Conservation (phyloP, 2,329 filamentous ascomycete species). For the Penicillium griseofulvum region DNA sequence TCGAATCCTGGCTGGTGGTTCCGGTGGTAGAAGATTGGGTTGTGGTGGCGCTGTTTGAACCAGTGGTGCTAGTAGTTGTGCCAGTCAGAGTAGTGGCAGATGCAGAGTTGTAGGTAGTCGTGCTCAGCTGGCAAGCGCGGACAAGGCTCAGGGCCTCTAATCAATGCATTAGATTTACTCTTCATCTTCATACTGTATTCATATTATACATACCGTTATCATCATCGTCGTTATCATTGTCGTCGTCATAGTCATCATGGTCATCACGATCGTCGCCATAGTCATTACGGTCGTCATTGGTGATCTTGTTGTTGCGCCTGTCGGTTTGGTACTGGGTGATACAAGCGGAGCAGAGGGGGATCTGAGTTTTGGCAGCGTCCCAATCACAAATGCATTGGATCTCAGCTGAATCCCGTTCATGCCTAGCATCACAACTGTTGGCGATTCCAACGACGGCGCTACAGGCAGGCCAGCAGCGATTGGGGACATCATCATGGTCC, state of each 20-base stretch:
- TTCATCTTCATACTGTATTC: neutral
- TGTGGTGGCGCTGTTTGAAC: conserved; percentile 2
- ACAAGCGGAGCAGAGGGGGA: conserved; percentile 34
- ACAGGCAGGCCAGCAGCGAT: conserved; percentile 28
- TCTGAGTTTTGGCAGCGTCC: conserved; percentile 23
- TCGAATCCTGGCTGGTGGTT: conserved; percentile 1
- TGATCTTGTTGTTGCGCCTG: conserved; percentile 10
- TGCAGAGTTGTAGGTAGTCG: conserved; percentile 27
- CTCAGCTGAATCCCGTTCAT: conserved; percentile 27
- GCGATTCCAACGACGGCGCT: conserved; percentile 24
- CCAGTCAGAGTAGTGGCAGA: conserved; percentile 20
- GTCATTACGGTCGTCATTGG: conserved; percentile 13
- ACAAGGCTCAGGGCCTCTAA: conserved; percentile 33
- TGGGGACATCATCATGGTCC: conserved; percentile 30
- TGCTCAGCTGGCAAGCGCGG: conserved; percentile 26
- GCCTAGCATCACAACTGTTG: conserved; percentile 22
- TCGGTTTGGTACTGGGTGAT: conserved; percentile 25
- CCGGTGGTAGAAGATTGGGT: conserved; percentile 1
- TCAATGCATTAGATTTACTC: conserved; percentile 3
- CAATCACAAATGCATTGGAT: conserved; percentile 31
- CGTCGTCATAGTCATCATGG: conserved; percentile 20
- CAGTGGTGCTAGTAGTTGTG: conserved; percentile 2
- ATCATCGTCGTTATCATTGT: conserved; percentile 14
- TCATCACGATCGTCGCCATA: conserved; percentile 16
- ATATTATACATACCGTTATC: conserved; percentile 26